Evolutionary conservation across 441 rosid genomes (phyloP), one percentile per base, ranked within the genome.

Genomic region (Adansonia rubrostipa): DNA sequence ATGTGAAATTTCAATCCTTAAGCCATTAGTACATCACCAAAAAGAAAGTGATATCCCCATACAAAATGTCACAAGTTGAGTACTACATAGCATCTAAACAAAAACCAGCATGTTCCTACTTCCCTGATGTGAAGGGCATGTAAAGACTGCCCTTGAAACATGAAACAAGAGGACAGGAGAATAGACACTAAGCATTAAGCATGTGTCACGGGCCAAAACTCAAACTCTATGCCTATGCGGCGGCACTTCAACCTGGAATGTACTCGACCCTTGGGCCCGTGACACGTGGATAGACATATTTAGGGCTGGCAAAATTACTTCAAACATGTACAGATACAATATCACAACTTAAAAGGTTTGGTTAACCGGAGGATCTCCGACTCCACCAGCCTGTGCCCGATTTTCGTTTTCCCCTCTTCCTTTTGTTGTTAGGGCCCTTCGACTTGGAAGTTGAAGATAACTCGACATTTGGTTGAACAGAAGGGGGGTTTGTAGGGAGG

Each of bases 351-450:
- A 28, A 9, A 8, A 62, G 62, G 19, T 77, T 81, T 63, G 14
- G 54, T 82, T 79, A 82, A 82, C 80, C 82, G 11, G 71, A 80
- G 33, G 85, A 78, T 90, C 82, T 87, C 78, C 81, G 83, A 47
- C 82, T 82, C 85, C 90, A 74, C 62, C 19, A 64, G 54, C 63
- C 69, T 3, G 79, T 28, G 65, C 87, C 86, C 56, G 89, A 77
- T 79, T 81, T 88, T 80, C 89, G 67, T 79, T 86, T 88, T 3
- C 92, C 88, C 53, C 89, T 80, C 80, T 84, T 89, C 80, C 89
- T 84, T 88, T 83, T 91, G 80, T 82, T 87, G 48, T 69, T 92
- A 20, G 83, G 75, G 73, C 72, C 80, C 81, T 85, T 85, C 40
- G 83, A 77, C 86, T 88, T 84, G 76, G 89, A 77, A 78, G 89